phyloP scores from a whole-genome alignment of 192 early-diverging fungal species.

The Coemansia sp. region DNA sequence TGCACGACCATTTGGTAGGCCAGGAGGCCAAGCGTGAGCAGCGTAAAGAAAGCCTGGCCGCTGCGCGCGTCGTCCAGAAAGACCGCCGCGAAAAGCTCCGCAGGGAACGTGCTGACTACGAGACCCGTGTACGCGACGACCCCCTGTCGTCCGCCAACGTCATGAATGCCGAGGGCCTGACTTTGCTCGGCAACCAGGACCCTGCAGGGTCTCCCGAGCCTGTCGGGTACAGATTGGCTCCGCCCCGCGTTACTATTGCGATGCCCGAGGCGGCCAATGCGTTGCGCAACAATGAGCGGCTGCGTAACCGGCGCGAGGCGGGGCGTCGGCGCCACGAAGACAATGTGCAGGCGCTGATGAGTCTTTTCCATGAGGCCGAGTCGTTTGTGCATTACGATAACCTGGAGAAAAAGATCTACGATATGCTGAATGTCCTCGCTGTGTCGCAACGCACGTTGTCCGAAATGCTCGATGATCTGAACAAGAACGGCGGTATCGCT shows the following conservation, averaged over 20 bases:
- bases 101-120: constrained; percentile 25
- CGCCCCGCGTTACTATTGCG: constrained; percentile 35
- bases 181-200: constrained; percentile 17
- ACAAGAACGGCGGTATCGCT: constrained; percentile 21
- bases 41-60: background rate
- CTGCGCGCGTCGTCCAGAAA: background rate
- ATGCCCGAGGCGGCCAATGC: constrained; percentile 29
- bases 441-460: constrained; percentile 26
- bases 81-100: constrained; percentile 20
- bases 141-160: constrained; percentile 52
- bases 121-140: constrained; percentile 30
- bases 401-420: constrained; percentile 24
- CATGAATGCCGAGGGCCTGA: constrained; percentile 47
- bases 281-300: constrained; percentile 30
- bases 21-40: constrained; percentile 20
- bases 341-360: constrained; percentile 43
- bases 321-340: constrained; percentile 23
- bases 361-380: constrained; percentile 41
- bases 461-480: constrained; percentile 31
- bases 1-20: constrained; percentile 11
- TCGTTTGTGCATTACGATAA: constrained; percentile 41
- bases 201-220: background rate
- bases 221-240: constrained; percentile 28
- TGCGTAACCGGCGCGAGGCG: constrained; percentile 14
- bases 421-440: constrained; percentile 9